These are phyloP conservation scores for Mycena rosella DNA, from an alignment of 768 basidiomycete genomes.

Conservation along the genomic window DNA sequence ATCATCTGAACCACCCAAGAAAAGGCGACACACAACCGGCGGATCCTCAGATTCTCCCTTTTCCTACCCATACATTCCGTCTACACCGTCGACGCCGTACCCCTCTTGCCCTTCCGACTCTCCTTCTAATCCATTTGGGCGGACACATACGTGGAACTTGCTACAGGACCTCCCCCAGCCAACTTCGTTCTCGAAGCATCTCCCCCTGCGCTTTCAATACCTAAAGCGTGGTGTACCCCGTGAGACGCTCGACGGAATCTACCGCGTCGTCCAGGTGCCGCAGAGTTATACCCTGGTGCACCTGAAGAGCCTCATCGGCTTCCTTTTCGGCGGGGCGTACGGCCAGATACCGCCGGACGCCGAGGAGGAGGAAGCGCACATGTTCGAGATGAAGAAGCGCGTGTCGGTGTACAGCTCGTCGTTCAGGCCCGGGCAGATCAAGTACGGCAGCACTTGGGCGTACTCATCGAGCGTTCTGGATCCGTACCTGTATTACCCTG, in stretches of 20 bases:
- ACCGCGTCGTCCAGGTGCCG: slow-evolving; percentile 78
- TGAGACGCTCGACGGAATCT: slow-evolving; percentile 61
- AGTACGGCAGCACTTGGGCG: slow-evolving; percentile 58
- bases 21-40: slow-evolving; percentile 22
- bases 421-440: slow-evolving; percentile 67
- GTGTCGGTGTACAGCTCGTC: slow-evolving; percentile 54
- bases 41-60: slow-evolving; percentile 16
- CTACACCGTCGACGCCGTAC: slow-evolving; percentile 44
- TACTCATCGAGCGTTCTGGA: slow-evolving; percentile 67
- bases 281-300: slow-evolving; percentile 78
- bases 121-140: slow-evolving; percentile 78
- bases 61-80: slow-evolving; percentile 4
- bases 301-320: slow-evolving; percentile 71
- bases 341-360: slow-evolving; percentile 25
- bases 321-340: slow-evolving; percentile 61
- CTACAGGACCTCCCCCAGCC: slow-evolving; percentile 55
- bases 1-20: slow-evolving; percentile 23
- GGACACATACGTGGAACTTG: slow-evolving; percentile 59
- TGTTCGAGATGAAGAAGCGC: slow-evolving; percentile 72
- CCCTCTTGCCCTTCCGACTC: slow-evolving; percentile 71
- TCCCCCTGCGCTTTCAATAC: slow-evolving; percentile 59
- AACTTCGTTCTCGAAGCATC: slow-evolving; percentile 69
- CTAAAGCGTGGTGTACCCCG: slow-evolving; percentile 22
- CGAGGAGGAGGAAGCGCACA: slow-evolving; percentile 55
- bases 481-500: slow-evolving; percentile 61